phyloP scores from a whole-genome alignment of 163 green algal species.

The Coccomyxa subellipsoidea region DNA sequence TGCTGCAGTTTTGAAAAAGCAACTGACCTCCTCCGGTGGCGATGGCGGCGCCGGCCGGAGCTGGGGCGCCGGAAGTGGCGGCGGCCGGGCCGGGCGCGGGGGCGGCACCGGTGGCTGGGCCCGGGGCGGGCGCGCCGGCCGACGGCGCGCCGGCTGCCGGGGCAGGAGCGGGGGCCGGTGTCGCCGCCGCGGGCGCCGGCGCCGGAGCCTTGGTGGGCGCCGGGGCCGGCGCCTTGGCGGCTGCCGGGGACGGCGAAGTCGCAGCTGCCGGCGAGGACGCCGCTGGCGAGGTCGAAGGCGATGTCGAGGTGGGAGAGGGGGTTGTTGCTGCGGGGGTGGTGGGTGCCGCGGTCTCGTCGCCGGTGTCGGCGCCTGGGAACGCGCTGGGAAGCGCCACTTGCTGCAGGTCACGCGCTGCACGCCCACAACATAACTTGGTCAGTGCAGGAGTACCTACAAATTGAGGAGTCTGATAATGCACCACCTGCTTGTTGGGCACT shows the following conservation, averaged over 20 bases:
- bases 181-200: neutral
- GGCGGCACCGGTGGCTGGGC: neutral
- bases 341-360: neutral
- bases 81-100: neutral
- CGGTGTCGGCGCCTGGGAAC: neutral
- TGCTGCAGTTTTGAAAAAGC: neutral
- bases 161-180: neutral
- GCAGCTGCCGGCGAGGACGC: neutral
- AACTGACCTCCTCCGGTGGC: neutral
- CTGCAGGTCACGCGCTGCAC: neutral
- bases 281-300: neutral
- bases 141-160: neutral
- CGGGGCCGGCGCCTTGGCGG: conserved; percentile 1
- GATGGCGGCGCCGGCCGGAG: neutral
- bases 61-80: too few species aligned
- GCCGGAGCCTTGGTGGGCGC: neutral
- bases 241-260: neutral
- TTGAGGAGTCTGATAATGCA: too few species aligned
- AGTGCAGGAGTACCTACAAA: too few species aligned
- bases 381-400: neutral
- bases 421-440: too few species aligned
- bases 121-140: neutral
- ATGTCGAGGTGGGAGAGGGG: neutral
- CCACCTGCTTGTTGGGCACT: too few species aligned
- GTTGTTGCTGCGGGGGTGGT: neutral